Evolutionary conservation across 176 grass and related monocot genomes (phyloP), one percentile per base, ranked within the genome.

Genomic region (Ananas comosus): DNA sequence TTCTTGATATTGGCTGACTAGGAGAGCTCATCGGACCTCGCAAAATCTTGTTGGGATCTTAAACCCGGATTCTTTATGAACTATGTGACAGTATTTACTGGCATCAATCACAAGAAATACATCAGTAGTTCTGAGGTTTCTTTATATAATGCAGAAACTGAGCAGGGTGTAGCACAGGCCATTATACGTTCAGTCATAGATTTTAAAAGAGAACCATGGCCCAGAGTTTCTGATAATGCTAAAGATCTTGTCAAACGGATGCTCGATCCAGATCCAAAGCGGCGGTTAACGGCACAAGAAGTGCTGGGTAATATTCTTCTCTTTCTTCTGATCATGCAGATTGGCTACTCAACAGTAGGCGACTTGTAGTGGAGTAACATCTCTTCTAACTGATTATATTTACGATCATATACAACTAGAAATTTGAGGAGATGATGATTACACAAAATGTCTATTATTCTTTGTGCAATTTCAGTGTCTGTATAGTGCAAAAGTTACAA

Each of bases 141-240:
- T 2, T 71, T 16, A 70, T 79, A 14, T 21, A 63, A 33, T 70
- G 76, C 83, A 99, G 95, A 99, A 77, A 94, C 80, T 21, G 95
- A 99, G 70, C 87, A 94, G 64, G 95, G 95, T 71, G 95, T 99
- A 59, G 95, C 95, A 22, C 90, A 87, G 49, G 95, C 95, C 19
- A 99, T 99, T 80, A 92, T 99, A 51, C 79, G 85, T 16, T 92
- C 90, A 24, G 78, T 82, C 11, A 81, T 99, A 33, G 87, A 99
- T 86, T 94, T 99, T 66, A 87, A 79, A 79, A 94, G 90, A 77
- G 95, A 99, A 11, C 95, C 95, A 59, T 99, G 95, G 95, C 90
- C 90, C 14, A 85, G 78, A 76, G 72, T 99, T 67, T 94, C 95
- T 22, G 95, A 94, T 47, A 87, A 88, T 73, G 95, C 95, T 63